phyloP scores from a whole-genome alignment of 176 grass and related monocot species.

The Saccharum spontaneum region DNA sequence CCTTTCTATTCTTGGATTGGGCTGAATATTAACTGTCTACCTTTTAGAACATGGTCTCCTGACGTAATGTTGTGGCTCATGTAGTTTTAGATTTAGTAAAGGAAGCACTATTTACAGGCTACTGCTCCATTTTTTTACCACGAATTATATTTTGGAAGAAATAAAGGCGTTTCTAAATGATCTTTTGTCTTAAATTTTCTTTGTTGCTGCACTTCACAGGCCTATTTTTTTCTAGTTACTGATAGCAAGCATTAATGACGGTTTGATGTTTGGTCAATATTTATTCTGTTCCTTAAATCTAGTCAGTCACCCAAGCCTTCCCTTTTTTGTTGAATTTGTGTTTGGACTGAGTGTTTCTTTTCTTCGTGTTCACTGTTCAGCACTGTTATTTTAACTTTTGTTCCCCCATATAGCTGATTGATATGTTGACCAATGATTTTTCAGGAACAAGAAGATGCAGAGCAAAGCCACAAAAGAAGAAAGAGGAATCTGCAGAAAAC shows the following conservation, averaged over 20 bases:
- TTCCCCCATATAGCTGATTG: constrained; percentile 4
- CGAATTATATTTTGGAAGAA: not conserved
- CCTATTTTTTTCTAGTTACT: constrained; percentile 19
- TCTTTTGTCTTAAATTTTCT: not conserved
- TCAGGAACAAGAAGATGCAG: constrained; percentile 69
- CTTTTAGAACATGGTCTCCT: not conserved
- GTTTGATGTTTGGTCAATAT: constrained; percentile 6
- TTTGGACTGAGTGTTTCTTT: constrained; percentile 18
- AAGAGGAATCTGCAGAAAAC: constrained; percentile 39
- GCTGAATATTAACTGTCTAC: not conserved
- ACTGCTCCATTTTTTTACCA: not conserved
- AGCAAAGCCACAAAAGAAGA: constrained; percentile 64
- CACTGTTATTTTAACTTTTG: constrained; percentile 16
- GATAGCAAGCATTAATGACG: constrained; percentile 5
- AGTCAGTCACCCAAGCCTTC: not conserved
- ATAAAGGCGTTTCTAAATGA: not conserved
- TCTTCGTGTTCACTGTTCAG: not conserved
- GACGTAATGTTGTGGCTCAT: not conserved
- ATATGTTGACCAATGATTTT: constrained; percentile 27
- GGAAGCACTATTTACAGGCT: not conserved
- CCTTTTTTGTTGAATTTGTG: not conserved
- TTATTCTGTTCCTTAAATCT: constrained; percentile 24
- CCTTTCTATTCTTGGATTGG: not conserved
- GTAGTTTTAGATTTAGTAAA: not conserved
- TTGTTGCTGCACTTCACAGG: not conserved